These are phyloP conservation scores for Rhodotorula glutinis DNA, from an alignment of 1,284 basidiomycete species.

Conservation along the genomic window DNA sequence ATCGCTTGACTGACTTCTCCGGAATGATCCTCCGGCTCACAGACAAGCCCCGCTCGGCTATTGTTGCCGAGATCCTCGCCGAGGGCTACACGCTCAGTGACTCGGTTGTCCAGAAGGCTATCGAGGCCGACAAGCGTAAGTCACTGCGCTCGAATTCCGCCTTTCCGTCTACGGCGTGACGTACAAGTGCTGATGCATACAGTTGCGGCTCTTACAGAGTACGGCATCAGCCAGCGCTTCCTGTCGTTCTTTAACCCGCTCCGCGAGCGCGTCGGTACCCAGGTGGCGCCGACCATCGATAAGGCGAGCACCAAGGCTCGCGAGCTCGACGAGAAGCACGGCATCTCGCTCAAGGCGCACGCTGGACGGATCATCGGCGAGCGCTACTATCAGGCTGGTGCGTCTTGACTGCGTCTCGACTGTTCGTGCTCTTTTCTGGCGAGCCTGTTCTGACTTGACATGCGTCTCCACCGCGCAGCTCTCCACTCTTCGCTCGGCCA, in stretches of 20 bases:
- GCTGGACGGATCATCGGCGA: slow-evolving; percentile 51
- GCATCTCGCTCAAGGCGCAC: slow-evolving; percentile 63
- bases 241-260: slow-evolving; percentile 68
- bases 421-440: too few species aligned
- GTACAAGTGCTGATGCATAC: too few species aligned
- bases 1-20: too few species aligned
- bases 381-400: slow-evolving; percentile 60
- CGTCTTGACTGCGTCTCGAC: too few species aligned
- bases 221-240: slow-evolving; percentile 83
- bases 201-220: slow-evolving; percentile 52
- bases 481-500: slow-evolving; percentile 71
- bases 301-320: slow-evolving; percentile 64
- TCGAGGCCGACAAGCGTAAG: slow-evolving; percentile 73
- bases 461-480: too few species aligned
- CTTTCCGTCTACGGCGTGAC: neutral
- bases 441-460: too few species aligned
- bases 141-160: slow-evolving; percentile 14
- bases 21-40: too few species aligned
- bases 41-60: slow-evolving; percentile 69
- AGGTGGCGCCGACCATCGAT: slow-evolving; percentile 61
- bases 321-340: slow-evolving; percentile 75
- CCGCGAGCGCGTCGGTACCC: slow-evolving; percentile 61
- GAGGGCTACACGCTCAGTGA: slow-evolving; percentile 80
- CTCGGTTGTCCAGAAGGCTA: slow-evolving; percentile 72
- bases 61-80: slow-evolving; percentile 85